Percentiles rank a stretch among this genome's conserved stretches.
Conservation (phyloP, 1,284 basidiomycete genomes). For the Irpex rosettiformis region DNA sequence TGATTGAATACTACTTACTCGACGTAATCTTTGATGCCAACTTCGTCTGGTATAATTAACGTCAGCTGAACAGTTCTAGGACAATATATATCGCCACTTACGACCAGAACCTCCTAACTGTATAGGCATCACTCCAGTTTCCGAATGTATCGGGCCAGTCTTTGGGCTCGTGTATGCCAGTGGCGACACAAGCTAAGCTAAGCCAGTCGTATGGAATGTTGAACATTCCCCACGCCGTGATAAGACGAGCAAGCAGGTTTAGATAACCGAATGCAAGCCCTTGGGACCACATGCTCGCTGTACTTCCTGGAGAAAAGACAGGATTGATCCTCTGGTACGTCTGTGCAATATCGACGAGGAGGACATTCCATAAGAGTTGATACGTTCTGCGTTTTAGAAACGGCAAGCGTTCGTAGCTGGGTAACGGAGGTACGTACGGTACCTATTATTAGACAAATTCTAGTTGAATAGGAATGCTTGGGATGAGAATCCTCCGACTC, state of each 20-base stretch:
- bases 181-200: not conserved
- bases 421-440: not conserved
- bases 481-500: not conserved
- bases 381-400: not conserved
- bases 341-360: conserved; percentile 2
- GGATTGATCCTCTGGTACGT: conserved; percentile 2
- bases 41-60: conserved; percentile 21
- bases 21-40: conserved; percentile 30
- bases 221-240: not conserved
- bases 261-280: not conserved
- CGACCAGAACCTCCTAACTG: conserved; percentile 36
- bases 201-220: conserved; percentile 1
- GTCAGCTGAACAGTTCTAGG: not conserved
- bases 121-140: conserved; percentile 31
- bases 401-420: not conserved
- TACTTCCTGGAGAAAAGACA: not conserved
- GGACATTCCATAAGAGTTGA: not conserved
- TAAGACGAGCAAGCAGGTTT: not conserved
- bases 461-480: not conserved
- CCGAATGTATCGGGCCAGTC: conserved; percentile 35
- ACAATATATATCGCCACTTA: conserved; percentile 15
- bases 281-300: not conserved
- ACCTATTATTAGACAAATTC: not conserved
- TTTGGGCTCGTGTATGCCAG: conserved; percentile 17
- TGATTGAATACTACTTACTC: conserved; percentile 17